Evolutionary conservation across 179 eudicot genomes (phyloP), one percentile per base, ranked within the genome.

Genomic region (Dionaea muscipula): DNA sequence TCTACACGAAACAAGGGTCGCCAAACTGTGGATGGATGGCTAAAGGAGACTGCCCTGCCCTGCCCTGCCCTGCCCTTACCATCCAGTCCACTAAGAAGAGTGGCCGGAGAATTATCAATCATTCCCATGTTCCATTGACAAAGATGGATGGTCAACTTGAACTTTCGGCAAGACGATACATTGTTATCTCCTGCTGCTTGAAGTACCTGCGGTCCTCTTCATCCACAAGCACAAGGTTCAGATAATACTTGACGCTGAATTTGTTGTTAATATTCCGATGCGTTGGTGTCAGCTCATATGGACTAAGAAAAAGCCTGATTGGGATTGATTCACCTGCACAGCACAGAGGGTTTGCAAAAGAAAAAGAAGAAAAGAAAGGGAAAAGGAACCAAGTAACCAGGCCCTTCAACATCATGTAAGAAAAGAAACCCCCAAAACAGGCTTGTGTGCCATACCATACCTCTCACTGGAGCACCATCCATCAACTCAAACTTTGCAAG

Each of bases 401-500:
- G n/a, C n/a, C n/a, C n/a, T n/a, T n/a, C n/a, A n/a, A n/a, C n/a
- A n/a, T n/a, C n/a, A n/a, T n/a, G n/a, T n/a, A n/a, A n/a, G n/a
- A n/a, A n/a, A n/a, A n/a, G n/a, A n/a, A n/a, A n/a, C n/a, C n/a
- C n/a, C n/a, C n/a, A n/a, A n/a, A n/a, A n/a, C n/a, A n/a, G n/a
- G n/a, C n/a, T n/a, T n/a, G n/a, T n/a, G n/a, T n/a, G n/a, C n/a
- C n/a, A n/a, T n/a, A n/a, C n/a, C n/a, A n/a, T 86, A 90, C 97
- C 97, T 84, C 97, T 80, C 26, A 87, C 97, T 39, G 97, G 97
- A 68, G 97, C 97, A 55, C 97, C 97, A 75, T 90, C 97, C 97
- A 90, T 87, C 70, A 90, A 65, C 78, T 90, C 97, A 74, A 83
- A 90, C 66, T 90, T 90, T 36, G 97, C 97, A 45, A 90, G 88